Base-by-base conservation (phyloP, 352 stramenopile genomes). In the Phytophthora hybrid region DNA sequence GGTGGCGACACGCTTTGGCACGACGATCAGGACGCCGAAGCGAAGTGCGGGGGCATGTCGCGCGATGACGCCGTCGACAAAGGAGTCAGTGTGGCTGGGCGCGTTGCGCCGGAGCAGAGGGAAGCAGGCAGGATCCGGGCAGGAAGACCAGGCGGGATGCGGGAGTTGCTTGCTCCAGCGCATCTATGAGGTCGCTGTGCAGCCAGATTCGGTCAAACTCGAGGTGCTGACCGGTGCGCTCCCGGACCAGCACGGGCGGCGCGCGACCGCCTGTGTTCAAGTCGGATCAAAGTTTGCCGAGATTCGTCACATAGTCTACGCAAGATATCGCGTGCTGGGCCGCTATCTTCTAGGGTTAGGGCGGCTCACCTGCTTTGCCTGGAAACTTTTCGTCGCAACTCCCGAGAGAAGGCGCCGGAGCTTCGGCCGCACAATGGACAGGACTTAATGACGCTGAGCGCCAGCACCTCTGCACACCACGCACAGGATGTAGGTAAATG, bases 111-210 rank as follows among this genome's bases (percentile, higher is more conserved):
- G 55, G 49, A 65, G 63, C 62, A 73, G 59, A 69, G 65, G 70
- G 59, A 77, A 74, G 63, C 47, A 58, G 63, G 23, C 44, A 69
- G 67, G 67, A 74, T 74, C 52, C 59, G 59, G 60, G n/a, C 54
- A 74, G 56, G 66, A 74, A 78, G 66, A 78, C 56, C 59, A 66
- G 66, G 34, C 34, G 34, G 34, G 34, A 41, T 41, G 66, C 66
- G 54, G 71, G 52, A 76, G 63, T 39, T 71, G 62, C 39, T 63
- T 63, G 37, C 52, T 68, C 37, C 47, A 75, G 49, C 64, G 57
- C 57, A 73, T 73, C 65, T 73, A 73, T 73, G 57, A 65, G 66
- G 41, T 58, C 47, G 26, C 49, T 18, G 23, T 26, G 66, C 57
- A 66, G 65, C 47, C 63, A 54, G 63, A 64, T 62, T 56, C 59